Base-by-base conservation (phyloP, 192 early-diverging fungal genomes). In the Coemansia sp. region DNA sequence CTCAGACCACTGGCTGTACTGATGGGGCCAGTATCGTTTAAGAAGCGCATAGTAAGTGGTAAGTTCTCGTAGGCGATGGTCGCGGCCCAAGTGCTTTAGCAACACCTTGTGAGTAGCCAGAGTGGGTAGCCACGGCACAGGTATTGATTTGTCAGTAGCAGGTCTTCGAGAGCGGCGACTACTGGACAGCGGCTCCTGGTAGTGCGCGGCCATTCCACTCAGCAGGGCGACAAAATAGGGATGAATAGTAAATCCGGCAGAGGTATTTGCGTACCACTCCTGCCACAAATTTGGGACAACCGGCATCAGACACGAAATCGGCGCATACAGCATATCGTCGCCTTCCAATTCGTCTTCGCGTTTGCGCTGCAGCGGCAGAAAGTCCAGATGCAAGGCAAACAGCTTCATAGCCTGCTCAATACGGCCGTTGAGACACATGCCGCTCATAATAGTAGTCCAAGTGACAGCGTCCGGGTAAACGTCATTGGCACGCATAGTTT, bases 81-180 rank as follows among this genome's bases (percentile, higher is more conserved):
- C 56, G 23, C 55, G 55, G 18, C 24, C 55, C 43, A 80, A 21
- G 1, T 36, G 21, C 40, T 65, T 69, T 14, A 74, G 24, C n/a
- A 80, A 38, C 5, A 74, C n/a, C 31, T 40, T 43, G 45, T 80
- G 77, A 10, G 77, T 80, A 11, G 51, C 62, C 65, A 71, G 21
- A 1, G 68, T 74, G 13, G 77, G 77, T 55, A 71, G 43, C 77
- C 77, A 80, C 31, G 77, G 72, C 18, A 45, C 31, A 31, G 58
- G 6, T 1, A 13, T 28, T 3, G 40, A 4, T 8, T 26, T 13
- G 14, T 28, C 59, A 1, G 5, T 37, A 3, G 24, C 18, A 8
- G 37, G 9, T 37, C 35, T 45, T 45, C n/a, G 16, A 18, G n/a
- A 18, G n/a, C 18, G 42, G 42, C 59, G 59, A 60, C 18, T 10